A percentile compares a stretch with the other conserved stretches of the same genome.
Evolutionary conservation across 148 eudicot genomes (phyloP).

Genomic region (Rhododendron williamsianum): DNA sequence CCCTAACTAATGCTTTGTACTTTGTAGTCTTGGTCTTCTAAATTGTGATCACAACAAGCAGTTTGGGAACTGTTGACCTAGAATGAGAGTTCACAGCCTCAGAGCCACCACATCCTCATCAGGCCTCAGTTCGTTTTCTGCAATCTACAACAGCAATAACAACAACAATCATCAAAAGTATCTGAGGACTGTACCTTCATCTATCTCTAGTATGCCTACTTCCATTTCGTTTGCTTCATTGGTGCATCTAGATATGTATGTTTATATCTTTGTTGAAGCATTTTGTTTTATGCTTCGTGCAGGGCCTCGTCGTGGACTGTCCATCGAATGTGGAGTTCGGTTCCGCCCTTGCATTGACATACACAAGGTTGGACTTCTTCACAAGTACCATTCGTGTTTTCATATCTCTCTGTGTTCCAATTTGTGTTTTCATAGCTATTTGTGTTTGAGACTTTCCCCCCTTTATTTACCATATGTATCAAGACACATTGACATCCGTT

Average conservation of each 20-base stretch:
- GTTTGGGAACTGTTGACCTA: not conserved
- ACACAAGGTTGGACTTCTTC: no score
- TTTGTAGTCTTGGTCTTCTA: not conserved
- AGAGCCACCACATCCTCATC: not conserved
- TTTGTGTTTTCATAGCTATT: no score
- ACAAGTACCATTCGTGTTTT: no score
- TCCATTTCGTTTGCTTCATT: not conserved
- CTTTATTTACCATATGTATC: no score
- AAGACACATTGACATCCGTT: no score
- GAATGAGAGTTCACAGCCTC: constrained; percentile 2
- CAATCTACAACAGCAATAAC: not conserved
- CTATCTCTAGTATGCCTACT: constrained; percentile 2
- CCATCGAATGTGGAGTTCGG: no score
- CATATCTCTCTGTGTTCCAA: no score
- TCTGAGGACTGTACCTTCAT: not conserved
- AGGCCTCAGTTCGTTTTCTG: constrained; percentile 1
- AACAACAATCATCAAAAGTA: not conserved
- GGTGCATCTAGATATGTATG: not conserved
- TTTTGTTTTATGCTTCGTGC: not conserved
- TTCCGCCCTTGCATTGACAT: no score
- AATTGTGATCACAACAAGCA: not conserved
- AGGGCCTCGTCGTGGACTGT: not conserved
- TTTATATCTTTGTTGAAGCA: no score
- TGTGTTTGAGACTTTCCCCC: no score
- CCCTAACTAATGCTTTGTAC: no score